phyloP scores from a whole-genome alignment of 768 basidiomycete species.

The Suillus discolor region DNA sequence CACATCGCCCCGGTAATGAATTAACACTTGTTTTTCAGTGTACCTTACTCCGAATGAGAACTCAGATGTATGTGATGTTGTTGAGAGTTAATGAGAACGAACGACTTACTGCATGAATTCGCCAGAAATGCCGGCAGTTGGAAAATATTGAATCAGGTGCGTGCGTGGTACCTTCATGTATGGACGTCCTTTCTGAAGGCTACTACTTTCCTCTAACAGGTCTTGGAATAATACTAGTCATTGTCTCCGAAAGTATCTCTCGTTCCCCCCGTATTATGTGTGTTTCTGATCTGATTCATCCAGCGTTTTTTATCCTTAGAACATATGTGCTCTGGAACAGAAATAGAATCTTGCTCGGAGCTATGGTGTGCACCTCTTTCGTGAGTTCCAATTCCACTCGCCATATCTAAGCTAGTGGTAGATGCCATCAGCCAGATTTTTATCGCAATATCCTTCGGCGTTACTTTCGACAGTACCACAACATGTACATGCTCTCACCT shows the following conservation, averaged over 20 bases:
- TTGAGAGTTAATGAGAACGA: no score
- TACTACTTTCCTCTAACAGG: not conserved
- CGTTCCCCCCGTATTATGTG: fast-evolving
- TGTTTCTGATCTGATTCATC: not conserved
- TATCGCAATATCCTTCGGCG: not conserved
- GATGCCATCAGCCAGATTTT: not conserved
- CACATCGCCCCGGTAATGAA: no score
- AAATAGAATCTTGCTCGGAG: not conserved
- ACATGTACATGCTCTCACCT: not conserved
- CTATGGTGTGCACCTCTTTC: not conserved
- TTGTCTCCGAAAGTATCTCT: not conserved
- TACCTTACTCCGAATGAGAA: no score
- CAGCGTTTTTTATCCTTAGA: not conserved
- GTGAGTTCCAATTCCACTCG: not conserved
- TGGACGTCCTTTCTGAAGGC: not conserved
- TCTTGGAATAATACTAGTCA: not conserved
- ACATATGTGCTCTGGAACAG: not conserved
- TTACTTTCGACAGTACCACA: not conserved
- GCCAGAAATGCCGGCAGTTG: no score
- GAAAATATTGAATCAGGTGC: not conserved
- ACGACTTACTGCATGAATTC: no score
- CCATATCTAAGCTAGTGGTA: no score
- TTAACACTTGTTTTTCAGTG: no score
- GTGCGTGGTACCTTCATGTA: not conserved
- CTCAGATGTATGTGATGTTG: no score